Conservation (phyloP, 139 green algal genomes). For the Chlorella sorokiniana region DNA sequence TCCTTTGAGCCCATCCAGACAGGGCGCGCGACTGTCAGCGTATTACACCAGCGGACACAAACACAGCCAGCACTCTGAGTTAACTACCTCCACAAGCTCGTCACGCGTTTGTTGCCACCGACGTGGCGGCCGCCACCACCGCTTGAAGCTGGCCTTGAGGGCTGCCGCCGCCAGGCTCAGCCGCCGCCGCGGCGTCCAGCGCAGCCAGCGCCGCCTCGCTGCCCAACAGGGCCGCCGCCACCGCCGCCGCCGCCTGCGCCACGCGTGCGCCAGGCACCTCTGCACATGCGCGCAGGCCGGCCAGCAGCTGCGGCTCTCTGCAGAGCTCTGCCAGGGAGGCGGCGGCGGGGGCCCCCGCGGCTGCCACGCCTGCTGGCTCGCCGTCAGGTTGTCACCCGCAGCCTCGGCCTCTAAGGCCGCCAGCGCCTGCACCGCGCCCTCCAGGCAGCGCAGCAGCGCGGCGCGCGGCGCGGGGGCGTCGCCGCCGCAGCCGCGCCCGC, state of each 20-base stretch:
- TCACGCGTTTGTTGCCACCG: not conserved
- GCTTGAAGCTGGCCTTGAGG: not conserved
- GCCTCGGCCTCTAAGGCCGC: conserved; percentile 12
- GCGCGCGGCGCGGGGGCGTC: not conserved
- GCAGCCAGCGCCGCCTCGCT: not conserved
- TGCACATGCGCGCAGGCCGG: not conserved
- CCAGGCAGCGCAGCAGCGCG: conserved; percentile 2
- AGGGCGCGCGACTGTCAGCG: too few relatives aligned
- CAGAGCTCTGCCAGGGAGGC: conserved; percentile 31
- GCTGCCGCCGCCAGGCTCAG: not conserved
- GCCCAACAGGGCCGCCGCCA: not conserved
- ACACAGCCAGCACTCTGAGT: too few relatives aligned
- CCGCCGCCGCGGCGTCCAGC: not conserved
- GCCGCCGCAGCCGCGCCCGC: not conserved
- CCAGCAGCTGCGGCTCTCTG: conserved; percentile 11
- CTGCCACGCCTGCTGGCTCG: conserved; percentile 36
- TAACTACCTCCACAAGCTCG: too few relatives aligned
- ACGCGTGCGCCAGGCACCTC: not conserved
- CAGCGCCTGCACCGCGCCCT: not conserved
- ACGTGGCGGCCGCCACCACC: not conserved
- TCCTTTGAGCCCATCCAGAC: too few relatives aligned
- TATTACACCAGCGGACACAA: too few relatives aligned
- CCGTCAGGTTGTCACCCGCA: conserved; percentile 21
- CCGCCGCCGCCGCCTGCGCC: not conserved
- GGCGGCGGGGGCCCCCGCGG: conserved; percentile 17